Base-by-base conservation (phyloP, 352 stramenopile species). In the Globisporangium nodosum region DNA sequence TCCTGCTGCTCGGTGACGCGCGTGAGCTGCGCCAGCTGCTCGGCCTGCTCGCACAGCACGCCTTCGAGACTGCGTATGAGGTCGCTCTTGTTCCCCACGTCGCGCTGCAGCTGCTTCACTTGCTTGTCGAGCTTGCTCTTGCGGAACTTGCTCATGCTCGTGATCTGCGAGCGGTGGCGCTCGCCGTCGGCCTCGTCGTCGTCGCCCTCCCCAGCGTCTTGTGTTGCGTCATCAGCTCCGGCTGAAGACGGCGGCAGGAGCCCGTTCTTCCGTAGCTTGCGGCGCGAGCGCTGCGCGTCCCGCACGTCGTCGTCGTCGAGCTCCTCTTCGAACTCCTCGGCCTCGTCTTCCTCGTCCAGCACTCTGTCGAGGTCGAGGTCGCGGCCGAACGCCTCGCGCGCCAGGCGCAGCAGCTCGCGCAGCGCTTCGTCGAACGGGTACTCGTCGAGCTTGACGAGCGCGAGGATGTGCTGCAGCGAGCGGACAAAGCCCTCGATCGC, bases 391-490 rank as follows among this genome's bases (percentile, higher is more conserved):
- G 71, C 82, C 11, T 85, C 77, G 30, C 72, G 64, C 0, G 87
- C 56, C 68, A 92, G 70, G 24, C 70, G 75, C 8, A 92, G 46
- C n/a, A 92, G 42, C 49, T 92, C 77, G 48, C 78, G 81, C 1
- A 92, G 58, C 0, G 76, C 85, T 68, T 94, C 85, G 20, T 94
- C 85, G 8, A 92, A 64, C 4, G 81, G 80, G 35, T 88, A 90
- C 49, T 90, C 82, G 47, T 94, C 78, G 13, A 80, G 53, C 15
- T 92, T 91, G 12, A 92, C 84, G 2, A 90, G 65, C 37, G 71
- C 69, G 18, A 94, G 49, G 60, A 94, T 85, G 24, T 81, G 72
- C 55, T 90, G 73, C 40, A 90, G 65, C 1, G 81, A 67, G 1
- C 73, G 66, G n/a, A 89, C 69, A 33, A 90, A 89, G 21, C 60